phyloP scores from a whole-genome alignment of 106 monocot species.

The Dioscorea dumetorum region DNA sequence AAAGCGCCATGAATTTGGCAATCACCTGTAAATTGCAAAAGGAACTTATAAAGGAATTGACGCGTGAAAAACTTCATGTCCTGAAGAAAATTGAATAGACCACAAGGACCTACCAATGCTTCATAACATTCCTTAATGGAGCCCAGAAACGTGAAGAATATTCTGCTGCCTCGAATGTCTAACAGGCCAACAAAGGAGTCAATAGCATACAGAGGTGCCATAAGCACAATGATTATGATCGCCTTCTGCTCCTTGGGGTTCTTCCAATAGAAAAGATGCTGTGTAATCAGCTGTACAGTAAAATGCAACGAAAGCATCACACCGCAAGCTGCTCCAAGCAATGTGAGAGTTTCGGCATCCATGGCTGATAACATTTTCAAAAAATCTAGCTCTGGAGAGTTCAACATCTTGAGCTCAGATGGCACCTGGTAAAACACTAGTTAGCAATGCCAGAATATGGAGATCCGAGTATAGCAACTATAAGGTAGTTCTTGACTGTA shows the following conservation, averaged over 20 bases:
- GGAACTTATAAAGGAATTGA: neutral
- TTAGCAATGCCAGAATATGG: no score
- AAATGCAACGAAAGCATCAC: slow-evolving; percentile 87
- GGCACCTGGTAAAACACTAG: no score
- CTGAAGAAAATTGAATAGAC: neutral
- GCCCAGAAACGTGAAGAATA: slow-evolving; percentile 88
- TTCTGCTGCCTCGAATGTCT: slow-evolving; percentile 81
- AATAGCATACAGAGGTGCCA: slow-evolving; percentile 97
- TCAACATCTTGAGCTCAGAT: neutral
- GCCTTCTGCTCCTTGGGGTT: slow-evolving; percentile 97
- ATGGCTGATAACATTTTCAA: slow-evolving; percentile 53
- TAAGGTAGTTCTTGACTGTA: no score
- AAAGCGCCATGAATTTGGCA: slow-evolving; percentile 94
- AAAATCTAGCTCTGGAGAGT: slow-evolving; percentile 46
- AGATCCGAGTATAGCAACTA: no score
- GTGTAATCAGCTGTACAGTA: slow-evolving; percentile 70
- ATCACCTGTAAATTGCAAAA: slow-evolving; percentile 58
- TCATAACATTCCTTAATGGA: slow-evolving; percentile 97
- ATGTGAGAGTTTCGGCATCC: slow-evolving; percentile 68
- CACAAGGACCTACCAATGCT: slow-evolving; percentile 57
- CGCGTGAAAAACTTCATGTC: neutral
- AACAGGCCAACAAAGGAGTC: slow-evolving; percentile 84
- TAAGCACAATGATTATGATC: slow-evolving; percentile 80
- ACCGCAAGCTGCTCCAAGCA: slow-evolving; percentile 59
- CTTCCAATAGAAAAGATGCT: slow-evolving; percentile 96